Evolutionary conservation across 345 rosid genomes (phyloP).

Genomic region (Erucastrum elatum): DNA sequence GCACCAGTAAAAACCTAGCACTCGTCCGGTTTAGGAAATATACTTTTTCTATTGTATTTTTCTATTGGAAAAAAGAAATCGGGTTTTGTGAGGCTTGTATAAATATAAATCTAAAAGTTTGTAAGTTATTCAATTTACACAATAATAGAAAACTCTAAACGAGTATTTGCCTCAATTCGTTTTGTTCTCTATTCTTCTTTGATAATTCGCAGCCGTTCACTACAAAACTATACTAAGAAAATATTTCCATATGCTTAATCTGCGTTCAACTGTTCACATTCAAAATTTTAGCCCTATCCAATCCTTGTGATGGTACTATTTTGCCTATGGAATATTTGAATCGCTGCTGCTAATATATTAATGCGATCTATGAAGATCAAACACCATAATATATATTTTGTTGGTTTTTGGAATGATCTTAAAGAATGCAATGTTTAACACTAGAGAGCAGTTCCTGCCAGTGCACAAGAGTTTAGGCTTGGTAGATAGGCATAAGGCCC

Average conservation of each 20-base stretch:
- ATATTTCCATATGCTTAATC: background rate
- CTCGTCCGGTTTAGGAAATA: too few relatives aligned
- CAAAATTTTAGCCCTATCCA: background rate
- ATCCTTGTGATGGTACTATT: constrained; percentile 1
- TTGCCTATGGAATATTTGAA: background rate
- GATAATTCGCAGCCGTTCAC: too few relatives aligned
- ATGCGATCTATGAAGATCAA: constrained; percentile 3
- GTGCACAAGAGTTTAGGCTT: constrained; percentile 8
- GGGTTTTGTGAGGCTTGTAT: too few relatives aligned
- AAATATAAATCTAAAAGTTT: too few relatives aligned
- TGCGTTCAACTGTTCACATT: too few relatives aligned
- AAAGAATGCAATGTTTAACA: background rate
- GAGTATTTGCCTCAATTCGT: too few relatives aligned
- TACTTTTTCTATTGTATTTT: too few relatives aligned
- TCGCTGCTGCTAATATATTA: background rate
- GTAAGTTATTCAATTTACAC: too few relatives aligned
- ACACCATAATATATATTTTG: background rate
- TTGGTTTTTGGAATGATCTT: background rate
- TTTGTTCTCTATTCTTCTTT: too few relatives aligned
- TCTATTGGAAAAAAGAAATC: too few relatives aligned
- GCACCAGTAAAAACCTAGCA: too few relatives aligned
- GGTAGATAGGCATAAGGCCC: background rate
- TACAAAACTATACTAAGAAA: background rate
- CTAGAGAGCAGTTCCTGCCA: background rate
- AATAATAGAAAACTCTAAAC: too few relatives aligned